Base-by-base conservation (phyloP, 257 asterid species). In the Ehretia macrophylla region DNA sequence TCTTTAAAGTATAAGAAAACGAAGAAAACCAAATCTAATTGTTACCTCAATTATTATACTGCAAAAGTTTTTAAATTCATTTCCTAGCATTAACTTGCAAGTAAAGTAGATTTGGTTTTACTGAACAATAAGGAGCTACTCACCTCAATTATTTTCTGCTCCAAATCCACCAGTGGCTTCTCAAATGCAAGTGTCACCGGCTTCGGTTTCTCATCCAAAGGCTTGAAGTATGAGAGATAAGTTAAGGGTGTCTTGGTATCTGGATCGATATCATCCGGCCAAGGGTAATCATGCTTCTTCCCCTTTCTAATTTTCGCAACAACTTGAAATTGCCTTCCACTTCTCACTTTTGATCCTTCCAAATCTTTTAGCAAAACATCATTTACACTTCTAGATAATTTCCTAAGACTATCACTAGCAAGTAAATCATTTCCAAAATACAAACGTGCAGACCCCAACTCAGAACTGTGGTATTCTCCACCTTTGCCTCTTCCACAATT, bases 181-280 rank as follows among this genome's bases (percentile, higher is more conserved):
- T 75, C 82, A 37, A 79, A 79, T 32, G 70, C 81, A n/a, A 79
- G 79, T 27, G 85, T 75, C 35, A 79, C 79, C 9, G 85, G 82
- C 22, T 79, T 79, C 22, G 85, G 82, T 70, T 72, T 79, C 62
- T 75, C 77, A 16, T 64, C 62, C 35, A 76, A 57, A 60, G 80
- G 85, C 77, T 79, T 79, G 66, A 76, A 76, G 68, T 64, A 9
- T 11, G 85, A 75, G 12, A 79, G 77, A 64, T 72, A 70, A 19
- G 57, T 19, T 17, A 80, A 68, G 12, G 80, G 75, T 5, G 56
- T 46, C 17, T 47, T 66, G 60, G 58, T 62, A 51, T 66, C 56
- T 5, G 78, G 85, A 69, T 76, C 78, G 56, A 69, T 27, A 46
- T 82, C 66, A 59, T 79, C 76, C 16, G 85, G 78, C 83, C 86